Evolutionary conservation across 1,139 yeast species (phyloP).

Genomic region (Geotrichum restrictum): DNA sequence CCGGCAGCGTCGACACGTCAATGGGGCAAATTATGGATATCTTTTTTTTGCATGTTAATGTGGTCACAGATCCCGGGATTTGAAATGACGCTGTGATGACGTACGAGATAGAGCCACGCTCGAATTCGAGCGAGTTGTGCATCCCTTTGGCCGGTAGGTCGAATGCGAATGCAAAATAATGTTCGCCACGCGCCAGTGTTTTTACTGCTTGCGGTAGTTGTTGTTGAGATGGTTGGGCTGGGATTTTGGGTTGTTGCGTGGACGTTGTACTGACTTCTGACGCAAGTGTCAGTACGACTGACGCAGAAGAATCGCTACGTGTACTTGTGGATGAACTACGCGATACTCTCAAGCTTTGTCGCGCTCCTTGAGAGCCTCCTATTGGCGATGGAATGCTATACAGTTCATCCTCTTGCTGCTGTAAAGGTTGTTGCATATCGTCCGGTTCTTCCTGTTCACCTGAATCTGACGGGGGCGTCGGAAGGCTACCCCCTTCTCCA

Average conservation of each 20-base stretch:
- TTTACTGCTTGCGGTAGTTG: constrained; percentile 9
- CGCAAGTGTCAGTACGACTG: constrained; percentile 8
- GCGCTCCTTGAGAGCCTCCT: no score
- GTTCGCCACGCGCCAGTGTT: constrained; percentile 57
- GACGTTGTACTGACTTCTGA: constrained; percentile 24
- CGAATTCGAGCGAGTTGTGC: constrained; percentile 75
- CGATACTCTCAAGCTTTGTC: background rate
- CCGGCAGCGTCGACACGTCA: constrained; percentile 63
- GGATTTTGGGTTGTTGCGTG: background rate
- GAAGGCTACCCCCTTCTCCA: constrained; percentile 7
- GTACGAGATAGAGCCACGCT: constrained; percentile 77
- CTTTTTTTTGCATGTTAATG: constrained; percentile 39
- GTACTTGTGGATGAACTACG: constrained; percentile 1
- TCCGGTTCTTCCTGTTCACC: background rate
- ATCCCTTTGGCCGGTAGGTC: constrained; percentile 68
- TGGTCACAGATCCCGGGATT: constrained; percentile 31
- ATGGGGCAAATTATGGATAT: constrained; percentile 67
- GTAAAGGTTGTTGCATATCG: background rate
- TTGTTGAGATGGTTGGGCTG: background rate
- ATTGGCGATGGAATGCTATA: background rate
- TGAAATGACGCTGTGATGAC: constrained; percentile 54
- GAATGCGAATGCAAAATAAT: constrained; percentile 79
- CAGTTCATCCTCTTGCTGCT: background rate
- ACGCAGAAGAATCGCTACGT: constrained; percentile 7
- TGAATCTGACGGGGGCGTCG: background rate